Evolutionary conservation across 768 basidiomycete genomes (phyloP).

Genomic region (Bullera alba): DNA sequence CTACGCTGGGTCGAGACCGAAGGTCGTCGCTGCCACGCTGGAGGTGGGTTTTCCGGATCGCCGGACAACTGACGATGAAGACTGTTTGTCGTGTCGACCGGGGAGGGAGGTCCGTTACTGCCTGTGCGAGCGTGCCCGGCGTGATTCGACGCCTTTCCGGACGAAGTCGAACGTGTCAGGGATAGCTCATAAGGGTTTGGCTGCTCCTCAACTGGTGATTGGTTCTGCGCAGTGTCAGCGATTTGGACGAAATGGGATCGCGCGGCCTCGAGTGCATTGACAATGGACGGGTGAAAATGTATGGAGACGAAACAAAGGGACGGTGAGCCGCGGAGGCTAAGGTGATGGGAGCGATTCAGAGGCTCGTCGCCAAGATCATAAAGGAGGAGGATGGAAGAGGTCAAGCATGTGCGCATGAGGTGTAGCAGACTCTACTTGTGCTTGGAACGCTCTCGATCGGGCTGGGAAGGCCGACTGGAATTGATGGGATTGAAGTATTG

Average conservation of each 20-base stretch:
- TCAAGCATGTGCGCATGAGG: too few species aligned
- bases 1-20: conserved; percentile 7
- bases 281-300: too few species aligned
- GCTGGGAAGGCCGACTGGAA: too few species aligned
- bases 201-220: conserved; percentile 7
- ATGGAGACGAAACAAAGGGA: not conserved
- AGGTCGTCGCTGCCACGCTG: conserved; percentile 40
- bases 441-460: too few species aligned
- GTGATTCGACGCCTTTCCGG: not conserved
- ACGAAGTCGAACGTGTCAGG: conserved; percentile 4
- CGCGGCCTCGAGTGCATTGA: not conserved
- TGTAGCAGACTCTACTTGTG: too few species aligned
- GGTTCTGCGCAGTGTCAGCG: conserved; percentile 2
- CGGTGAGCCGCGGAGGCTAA: not conserved
- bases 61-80: conserved; percentile 32
- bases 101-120: not conserved
- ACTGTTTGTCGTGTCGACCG: conserved; percentile 12
- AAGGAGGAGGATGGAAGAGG: too few species aligned
- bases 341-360: not conserved
- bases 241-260: not conserved
- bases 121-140: not conserved
- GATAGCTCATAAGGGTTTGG: conserved; percentile 11
- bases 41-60: conserved; percentile 32
- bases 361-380: not conserved
- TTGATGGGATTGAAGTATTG: not conserved